Base-by-base conservation (phyloP, 1,284 basidiomycete species). In the Cryptococcus floricola region DNA sequence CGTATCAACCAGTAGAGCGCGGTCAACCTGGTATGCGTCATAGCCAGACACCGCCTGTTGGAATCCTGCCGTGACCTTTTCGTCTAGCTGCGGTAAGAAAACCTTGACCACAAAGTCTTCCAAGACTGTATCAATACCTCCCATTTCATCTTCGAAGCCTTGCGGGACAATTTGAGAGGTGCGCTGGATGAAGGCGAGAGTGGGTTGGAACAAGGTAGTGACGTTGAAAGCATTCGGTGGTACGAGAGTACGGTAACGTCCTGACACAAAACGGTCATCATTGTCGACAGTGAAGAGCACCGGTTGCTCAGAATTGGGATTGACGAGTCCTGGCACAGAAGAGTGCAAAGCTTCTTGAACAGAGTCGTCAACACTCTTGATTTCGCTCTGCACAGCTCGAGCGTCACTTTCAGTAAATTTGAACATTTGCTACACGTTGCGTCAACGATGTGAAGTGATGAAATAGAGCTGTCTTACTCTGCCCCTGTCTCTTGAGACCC, bases 151-250 rank as follows among this genome's bases (percentile, higher is more conserved):
- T 63, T 89, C 89, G 51, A 78, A 71, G 2, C 87, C 89, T 23
- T 85, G 82, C 1, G 91, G 91, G 23, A 94, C 79, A 23, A 89
- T 80, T 23, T 85, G 83, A 37, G 84, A 70, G 0, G 79, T 80
- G 3, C 88, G 84, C 56, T 88, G 82, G 59, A 98, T 81, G 73
- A 96, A 98, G 0, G 87, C 80, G 10, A 97, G 78, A 7, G 93
- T 95, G 0, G 96, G 95, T 64, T 91, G 90, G 77, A 98, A 97
- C 13, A 99, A 80, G 13, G 94, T 85, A 50, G 87, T 89, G 50
- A 98, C 91, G 77, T 97, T 93, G 80, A 98, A 98, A 1, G 92
- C 89, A 71, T 98, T 90, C 1, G 96, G 87, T 59, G 86, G 86
- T 59, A 97, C 88, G 31, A 98, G 82, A 19, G 89, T 80, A 25